A percentile compares a stretch with the other conserved stretches of the same genome.
Conservation (phyloP, 78 protist genomes). For the Cavenderia fasciculata region DNA sequence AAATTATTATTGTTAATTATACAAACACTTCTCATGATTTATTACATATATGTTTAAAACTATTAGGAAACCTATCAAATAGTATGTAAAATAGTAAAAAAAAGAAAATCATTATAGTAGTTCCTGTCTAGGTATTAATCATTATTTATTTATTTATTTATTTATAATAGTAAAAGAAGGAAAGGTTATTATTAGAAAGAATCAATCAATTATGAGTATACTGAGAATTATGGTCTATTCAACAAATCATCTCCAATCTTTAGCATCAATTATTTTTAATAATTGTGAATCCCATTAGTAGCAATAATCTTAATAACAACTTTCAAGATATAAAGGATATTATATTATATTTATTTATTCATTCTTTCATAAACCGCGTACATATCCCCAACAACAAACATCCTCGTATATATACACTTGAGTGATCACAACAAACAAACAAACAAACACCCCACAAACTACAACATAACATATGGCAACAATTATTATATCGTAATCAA, state of each 20-base stretch:
- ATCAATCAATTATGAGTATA: conserved; percentile 61
- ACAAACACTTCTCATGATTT: conserved; percentile 36
- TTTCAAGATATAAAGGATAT: too few species aligned
- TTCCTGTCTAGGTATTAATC: not conserved
- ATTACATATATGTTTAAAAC: conserved; percentile 32
- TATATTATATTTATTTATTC: too few species aligned
- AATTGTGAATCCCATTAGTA: conserved; percentile 57
- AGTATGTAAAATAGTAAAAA: not conserved
- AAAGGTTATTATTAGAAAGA: conserved; percentile 29
- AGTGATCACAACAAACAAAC: too few species aligned
- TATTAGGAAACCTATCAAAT: conserved; percentile 39
- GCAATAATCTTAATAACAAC: too few species aligned
- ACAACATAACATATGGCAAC: too few species aligned
- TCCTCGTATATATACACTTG: too few species aligned
- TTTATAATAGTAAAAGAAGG: conserved; percentile 33
- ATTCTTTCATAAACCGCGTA: too few species aligned
- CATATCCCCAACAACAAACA: too few species aligned
- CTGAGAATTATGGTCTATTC: conserved; percentile 64
- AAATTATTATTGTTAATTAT: conserved; percentile 52
- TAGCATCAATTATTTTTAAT: conserved; percentile 16
- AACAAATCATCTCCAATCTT: conserved; percentile 35
- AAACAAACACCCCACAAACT: too few species aligned
- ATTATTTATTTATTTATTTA: not conserved
- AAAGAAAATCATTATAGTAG: not conserved
- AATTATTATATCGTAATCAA: too few species aligned